phyloP scores from a whole-genome alignment of 1,284 basidiomycete species.

The Gymnopus androsaceus region DNA sequence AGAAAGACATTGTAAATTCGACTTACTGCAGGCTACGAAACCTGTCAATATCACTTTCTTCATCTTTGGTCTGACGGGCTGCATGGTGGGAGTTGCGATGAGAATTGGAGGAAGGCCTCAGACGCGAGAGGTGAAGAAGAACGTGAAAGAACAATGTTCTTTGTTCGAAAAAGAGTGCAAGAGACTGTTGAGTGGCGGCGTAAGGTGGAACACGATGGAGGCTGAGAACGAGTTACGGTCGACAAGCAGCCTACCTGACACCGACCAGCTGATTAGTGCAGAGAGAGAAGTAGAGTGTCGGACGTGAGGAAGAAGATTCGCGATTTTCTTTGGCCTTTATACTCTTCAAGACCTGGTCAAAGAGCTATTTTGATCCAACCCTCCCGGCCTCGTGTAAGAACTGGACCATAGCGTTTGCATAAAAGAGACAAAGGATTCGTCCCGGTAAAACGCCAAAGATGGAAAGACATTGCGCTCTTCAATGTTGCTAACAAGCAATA shows the following conservation, averaged over 20 bases:
- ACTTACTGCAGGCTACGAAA: constrained; percentile 11
- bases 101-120: not conserved
- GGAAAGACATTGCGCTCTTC: too few species aligned
- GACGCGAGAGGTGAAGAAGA: not conserved
- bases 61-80: constrained; percentile 6
- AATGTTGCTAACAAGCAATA: too few species aligned
- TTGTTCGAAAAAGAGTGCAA: not conserved
- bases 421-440: not conserved
- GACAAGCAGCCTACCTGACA: not conserved
- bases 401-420: not conserved
- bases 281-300: not conserved
- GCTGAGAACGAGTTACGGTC: not conserved
- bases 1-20: not conserved
- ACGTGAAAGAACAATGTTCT: not conserved
- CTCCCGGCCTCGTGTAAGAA: not conserved
- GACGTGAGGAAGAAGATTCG: not conserved
- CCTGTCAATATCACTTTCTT: constrained; percentile 6
- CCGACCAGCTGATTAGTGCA: not conserved
- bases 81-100: not conserved
- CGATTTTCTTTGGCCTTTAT: not conserved
- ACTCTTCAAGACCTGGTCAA: not conserved
- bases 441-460: too few species aligned
- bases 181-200: not conserved
- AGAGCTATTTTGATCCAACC: not conserved
- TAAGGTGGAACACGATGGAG: not conserved